Conservation (phyloP, 257 asterid genomes). For the Solanum corneliomulleri region DNA sequence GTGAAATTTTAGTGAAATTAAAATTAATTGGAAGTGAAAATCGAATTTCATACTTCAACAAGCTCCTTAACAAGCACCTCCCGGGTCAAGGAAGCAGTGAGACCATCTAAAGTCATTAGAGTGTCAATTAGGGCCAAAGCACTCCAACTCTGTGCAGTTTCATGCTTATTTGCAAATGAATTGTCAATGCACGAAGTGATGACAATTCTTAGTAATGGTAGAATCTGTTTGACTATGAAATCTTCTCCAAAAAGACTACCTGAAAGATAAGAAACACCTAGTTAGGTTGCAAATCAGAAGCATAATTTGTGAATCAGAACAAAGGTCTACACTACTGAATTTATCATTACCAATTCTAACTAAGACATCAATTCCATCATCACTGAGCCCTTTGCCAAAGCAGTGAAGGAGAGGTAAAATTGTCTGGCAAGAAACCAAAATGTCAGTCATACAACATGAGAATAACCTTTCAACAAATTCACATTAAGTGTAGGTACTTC, state of each 20-base stretch:
- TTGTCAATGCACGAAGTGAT: constrained; percentile 48
- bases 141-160: constrained; percentile 82
- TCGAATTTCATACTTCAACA: constrained; percentile 38
- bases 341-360: constrained; percentile 69
- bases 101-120: constrained; percentile 63
- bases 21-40: neutral
- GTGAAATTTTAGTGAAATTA: neutral
- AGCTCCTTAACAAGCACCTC: constrained; percentile 67
- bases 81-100: constrained; percentile 49
- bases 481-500: neutral
- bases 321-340: neutral
- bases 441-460: neutral
- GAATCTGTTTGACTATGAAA: constrained; percentile 60
- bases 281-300: constrained; percentile 3
- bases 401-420: constrained; percentile 73
- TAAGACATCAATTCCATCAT: constrained; percentile 76
- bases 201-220: constrained; percentile 56
- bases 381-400: constrained; percentile 91
- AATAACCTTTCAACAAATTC: neutral
- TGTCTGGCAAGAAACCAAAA: constrained; percentile 44
- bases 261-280: constrained; percentile 22
- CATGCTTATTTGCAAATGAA: constrained; percentile 48
- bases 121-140: constrained; percentile 60
- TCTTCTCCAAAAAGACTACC: constrained; percentile 83
- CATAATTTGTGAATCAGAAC: neutral